These are phyloP conservation scores for Lotmaria passim DNA, from an alignment of 208 protist species.

Conservation along the genomic window DNA sequence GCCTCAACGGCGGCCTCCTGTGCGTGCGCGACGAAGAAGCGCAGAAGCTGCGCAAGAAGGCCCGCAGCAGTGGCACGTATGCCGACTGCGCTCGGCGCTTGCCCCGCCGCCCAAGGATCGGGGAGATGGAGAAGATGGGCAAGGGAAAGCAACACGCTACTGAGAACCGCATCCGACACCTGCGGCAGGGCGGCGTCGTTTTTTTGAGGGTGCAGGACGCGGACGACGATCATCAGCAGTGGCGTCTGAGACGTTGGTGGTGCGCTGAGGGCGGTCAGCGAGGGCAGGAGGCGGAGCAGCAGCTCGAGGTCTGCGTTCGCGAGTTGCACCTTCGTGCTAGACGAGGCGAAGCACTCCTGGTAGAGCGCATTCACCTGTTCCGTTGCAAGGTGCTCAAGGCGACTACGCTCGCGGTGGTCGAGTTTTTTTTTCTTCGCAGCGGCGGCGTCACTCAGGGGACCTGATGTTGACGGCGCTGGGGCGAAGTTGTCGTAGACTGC, in stretches of 20 bases:
- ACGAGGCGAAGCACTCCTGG: conserved; percentile 2
- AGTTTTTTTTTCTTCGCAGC: not conserved
- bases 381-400: conserved; percentile 16
- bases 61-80: conserved; percentile 20
- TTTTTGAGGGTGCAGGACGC: conserved; percentile 10
- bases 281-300: conserved; percentile 35
- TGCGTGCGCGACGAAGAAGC: conserved; percentile 13
- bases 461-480: not conserved
- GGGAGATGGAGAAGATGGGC: conserved; percentile 28
- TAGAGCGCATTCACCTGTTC: conserved; percentile 25
- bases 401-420: conserved; percentile 10
- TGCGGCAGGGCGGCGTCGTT: conserved; percentile 1
- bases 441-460: not conserved
- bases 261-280: conserved; percentile 27
- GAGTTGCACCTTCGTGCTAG: conserved; percentile 7
- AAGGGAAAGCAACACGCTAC: conserved; percentile 8
- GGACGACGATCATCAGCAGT: conserved; percentile 15
- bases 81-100: conserved; percentile 1
- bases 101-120: conserved; percentile 24
- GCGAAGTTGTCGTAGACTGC: conserved; percentile 17
- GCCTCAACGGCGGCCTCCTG: conserved; percentile 24
- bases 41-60: conserved; percentile 23
- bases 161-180: not conserved
- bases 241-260: conserved; percentile 14
- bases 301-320: conserved; percentile 14